Evolutionary conservation across 805 yeast species (phyloP).

Genomic region (Wickerhamiella spandovensis): DNA sequence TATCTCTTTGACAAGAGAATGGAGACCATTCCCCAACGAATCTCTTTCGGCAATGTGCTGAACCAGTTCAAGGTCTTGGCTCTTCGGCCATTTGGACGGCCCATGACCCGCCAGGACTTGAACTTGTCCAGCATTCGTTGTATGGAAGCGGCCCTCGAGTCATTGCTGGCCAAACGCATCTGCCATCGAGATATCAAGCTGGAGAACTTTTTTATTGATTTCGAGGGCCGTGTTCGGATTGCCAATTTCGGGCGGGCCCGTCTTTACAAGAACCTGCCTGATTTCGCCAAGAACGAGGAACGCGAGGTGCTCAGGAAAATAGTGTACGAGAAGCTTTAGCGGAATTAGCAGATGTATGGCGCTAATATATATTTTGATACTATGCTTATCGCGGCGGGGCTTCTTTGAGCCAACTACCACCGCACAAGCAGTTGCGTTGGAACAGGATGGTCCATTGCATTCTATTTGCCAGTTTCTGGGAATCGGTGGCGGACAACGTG

Average conservation of each 20-base stretch:
- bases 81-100: conserved; percentile 16
- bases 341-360: neutral
- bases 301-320: conserved; percentile 1
- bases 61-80: conserved; percentile 15
- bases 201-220: conserved; percentile 13
- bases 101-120: conserved; percentile 10
- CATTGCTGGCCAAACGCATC: conserved; percentile 12
- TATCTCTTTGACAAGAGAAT: conserved; percentile 8
- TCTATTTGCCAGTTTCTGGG: conserved; percentile 22
- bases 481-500: conserved; percentile 30
- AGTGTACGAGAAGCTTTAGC: neutral
- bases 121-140: conserved; percentile 1
- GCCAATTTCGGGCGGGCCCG: conserved; percentile 14
- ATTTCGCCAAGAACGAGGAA: conserved; percentile 12
- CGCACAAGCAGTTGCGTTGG: conserved; percentile 66
- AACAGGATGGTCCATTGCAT: conserved; percentile 46
- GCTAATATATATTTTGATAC: too few relatives aligned
- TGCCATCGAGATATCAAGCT: conserved; percentile 13
- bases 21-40: conserved; percentile 9
- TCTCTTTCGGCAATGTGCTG: conserved; percentile 14
- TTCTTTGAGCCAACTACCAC: conserved; percentile 45
- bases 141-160: conserved; percentile 10
- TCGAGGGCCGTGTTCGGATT: conserved; percentile 9
- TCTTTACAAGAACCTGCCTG: conserved; percentile 14
- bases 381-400: neutral